Evolutionary conservation across 2,329 filamentous ascomycete genomes (phyloP).

Genomic region (Stachybotrys chlorohalonatus): DNA sequence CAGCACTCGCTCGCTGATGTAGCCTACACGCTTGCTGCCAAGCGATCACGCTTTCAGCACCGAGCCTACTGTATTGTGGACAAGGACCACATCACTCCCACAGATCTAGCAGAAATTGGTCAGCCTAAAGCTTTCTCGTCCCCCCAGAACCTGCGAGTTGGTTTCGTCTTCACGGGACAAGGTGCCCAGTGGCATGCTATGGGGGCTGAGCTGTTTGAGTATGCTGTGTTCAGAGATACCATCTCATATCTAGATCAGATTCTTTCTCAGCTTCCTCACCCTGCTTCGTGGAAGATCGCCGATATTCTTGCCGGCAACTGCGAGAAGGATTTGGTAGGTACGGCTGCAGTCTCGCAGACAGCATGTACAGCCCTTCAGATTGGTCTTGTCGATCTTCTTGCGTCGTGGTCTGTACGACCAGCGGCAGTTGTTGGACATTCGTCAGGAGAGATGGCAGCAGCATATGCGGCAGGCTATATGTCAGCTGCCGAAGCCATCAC

Average conservation of each 20-base stretch:
- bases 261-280: background rate
- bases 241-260: background rate
- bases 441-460: constrained; percentile 2
- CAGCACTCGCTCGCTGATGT: background rate
- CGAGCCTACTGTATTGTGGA: background rate
- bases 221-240: background rate
- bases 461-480: constrained; percentile 1
- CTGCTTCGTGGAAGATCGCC: background rate
- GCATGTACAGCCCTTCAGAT: constrained; percentile 1
- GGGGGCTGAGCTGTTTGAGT: background rate
- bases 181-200: background rate
- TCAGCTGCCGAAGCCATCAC: constrained; percentile 8
- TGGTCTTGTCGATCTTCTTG: constrained; percentile 1
- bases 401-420: background rate
- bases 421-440: background rate
- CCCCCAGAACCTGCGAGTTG: background rate
- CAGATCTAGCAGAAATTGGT: background rate
- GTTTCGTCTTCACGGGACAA: background rate
- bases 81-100: background rate
- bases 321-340: background rate
- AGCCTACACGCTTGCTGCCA: background rate
- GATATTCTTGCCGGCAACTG: background rate
- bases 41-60: background rate
- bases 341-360: background rate
- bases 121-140: background rate